phyloP scores from a whole-genome alignment of 345 rosid species.

The Eucalyptus erythrocorys region DNA sequence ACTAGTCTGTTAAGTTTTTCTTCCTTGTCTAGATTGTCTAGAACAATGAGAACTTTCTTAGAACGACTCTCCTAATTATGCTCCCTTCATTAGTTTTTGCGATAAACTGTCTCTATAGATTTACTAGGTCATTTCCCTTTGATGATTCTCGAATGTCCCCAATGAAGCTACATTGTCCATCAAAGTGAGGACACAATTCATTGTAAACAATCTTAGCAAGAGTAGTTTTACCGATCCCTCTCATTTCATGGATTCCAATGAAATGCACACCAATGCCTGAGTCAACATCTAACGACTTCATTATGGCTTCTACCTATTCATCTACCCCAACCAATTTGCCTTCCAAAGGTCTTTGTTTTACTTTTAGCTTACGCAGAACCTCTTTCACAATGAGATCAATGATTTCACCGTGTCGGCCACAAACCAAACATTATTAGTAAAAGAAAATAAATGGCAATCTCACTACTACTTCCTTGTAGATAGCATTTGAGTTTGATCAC shows the following conservation, averaged over 20 bases:
- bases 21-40: background rate
- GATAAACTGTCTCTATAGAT: accelerated
- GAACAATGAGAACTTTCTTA: background rate
- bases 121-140: background rate
- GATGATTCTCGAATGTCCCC: background rate
- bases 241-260: background rate
- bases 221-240: background rate
- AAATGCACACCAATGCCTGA: background rate
- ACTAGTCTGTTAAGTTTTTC: background rate
- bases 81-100: accelerated
- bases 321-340: background rate
- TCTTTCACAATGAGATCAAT: background rate
- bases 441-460: background rate
- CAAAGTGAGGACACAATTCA: background rate
- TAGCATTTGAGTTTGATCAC: background rate
- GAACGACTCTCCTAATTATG: background rate
- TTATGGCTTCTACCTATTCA: background rate
- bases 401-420: background rate
- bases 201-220: background rate
- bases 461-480: background rate
- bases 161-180: background rate
- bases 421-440: background rate
- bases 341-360: background rate
- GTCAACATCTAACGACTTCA: background rate
- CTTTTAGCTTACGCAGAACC: accelerated